These are phyloP conservation scores for Penicillium sp. DNA, from an alignment of 2,329 filamentous ascomycete species.

Conservation along the genomic window DNA sequence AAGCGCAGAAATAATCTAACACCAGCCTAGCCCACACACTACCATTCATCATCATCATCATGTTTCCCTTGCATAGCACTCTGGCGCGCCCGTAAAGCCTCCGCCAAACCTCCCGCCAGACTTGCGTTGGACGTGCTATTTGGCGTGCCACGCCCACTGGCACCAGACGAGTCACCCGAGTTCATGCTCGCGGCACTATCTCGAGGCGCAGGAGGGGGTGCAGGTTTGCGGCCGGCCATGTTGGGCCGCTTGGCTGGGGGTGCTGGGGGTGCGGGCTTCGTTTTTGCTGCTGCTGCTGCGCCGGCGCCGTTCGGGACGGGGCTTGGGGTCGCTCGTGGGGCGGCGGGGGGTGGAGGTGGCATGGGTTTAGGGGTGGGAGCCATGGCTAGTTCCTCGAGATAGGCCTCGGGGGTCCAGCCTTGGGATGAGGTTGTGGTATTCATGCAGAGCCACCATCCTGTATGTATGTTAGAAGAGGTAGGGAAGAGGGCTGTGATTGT, in stretches of 20 bases:
- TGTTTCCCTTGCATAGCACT: constrained; percentile 73
- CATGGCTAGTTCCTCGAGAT: constrained; percentile 73
- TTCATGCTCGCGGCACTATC: constrained; percentile 63
- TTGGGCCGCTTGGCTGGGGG: constrained; percentile 81
- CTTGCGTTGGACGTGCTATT: constrained; percentile 62
- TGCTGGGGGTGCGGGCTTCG: constrained; percentile 73
- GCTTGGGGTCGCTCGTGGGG: constrained; percentile 61
- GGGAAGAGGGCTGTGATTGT: not conserved
- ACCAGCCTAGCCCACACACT: constrained; percentile 24
- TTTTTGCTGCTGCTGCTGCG: constrained; percentile 52
- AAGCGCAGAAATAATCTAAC: constrained; percentile 26
- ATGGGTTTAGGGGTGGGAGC: constrained; percentile 64
- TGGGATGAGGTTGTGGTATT: constrained; percentile 69
- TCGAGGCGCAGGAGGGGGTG: constrained; percentile 66
- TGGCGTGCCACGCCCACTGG: constrained; percentile 72
- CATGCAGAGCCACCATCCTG: constrained; percentile 96
- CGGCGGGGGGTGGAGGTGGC: constrained; percentile 54
- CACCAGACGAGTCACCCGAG: constrained; percentile 57
- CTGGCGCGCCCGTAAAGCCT: constrained; percentile 77
- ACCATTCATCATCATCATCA: constrained; percentile 74
- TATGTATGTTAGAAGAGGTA: constrained; percentile 18
- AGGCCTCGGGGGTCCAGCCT: constrained; percentile 93
- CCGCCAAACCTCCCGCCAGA: constrained; percentile 73
- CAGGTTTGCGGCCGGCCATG: constrained; percentile 70
- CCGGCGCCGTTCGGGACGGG: constrained; percentile 60